These are phyloP conservation scores for Pichia sp. DNA, from an alignment of 1,139 yeast species.

Conservation along the genomic window DNA sequence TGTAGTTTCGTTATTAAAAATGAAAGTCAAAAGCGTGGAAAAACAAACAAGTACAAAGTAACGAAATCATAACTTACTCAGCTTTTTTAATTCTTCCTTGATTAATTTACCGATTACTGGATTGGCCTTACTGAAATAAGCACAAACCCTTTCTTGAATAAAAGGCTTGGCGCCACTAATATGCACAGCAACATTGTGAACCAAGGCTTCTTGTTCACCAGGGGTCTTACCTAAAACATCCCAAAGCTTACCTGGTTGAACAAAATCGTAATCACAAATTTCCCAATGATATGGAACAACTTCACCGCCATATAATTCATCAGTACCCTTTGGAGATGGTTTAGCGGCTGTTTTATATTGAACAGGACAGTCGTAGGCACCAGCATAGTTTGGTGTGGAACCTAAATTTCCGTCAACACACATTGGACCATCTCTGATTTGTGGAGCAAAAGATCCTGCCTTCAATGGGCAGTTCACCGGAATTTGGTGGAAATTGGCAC, in stretches of 20 bases:
- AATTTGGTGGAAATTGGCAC: conserved; percentile 61
- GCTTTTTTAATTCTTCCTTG: conserved; percentile 41
- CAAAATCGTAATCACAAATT: conserved; percentile 47
- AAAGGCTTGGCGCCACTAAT: conserved; percentile 59
- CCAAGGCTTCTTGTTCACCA: conserved; percentile 76
- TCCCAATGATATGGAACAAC: conserved; percentile 89
- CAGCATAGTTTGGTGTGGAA: conserved; percentile 69
- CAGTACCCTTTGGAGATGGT: conserved; percentile 36
- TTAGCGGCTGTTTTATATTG: conserved; percentile 19
- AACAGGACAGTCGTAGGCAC: conserved; percentile 36
- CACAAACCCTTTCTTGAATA: conserved; percentile 75
- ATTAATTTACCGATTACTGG: conserved; percentile 55
- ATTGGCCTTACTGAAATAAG: conserved; percentile 67
- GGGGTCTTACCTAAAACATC: conserved; percentile 65
- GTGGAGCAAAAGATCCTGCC: conserved; percentile 38
- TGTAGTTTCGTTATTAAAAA: not conserved
- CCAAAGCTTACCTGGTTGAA: conserved; percentile 65
- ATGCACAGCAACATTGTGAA: conserved; percentile 78
- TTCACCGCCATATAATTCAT: conserved; percentile 84
- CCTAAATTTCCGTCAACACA: conserved; percentile 82
- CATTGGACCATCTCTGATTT: conserved; percentile 83
- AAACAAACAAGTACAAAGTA: not conserved
- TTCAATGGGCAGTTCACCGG: conserved; percentile 64
- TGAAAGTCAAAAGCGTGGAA: not conserved
- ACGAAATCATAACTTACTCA: conserved; percentile 9